Evolutionary conservation across 208 protist genomes (phyloP), one percentile per base, ranked within the genome.

Genomic region (Acanthamoeba royreba): DNA sequence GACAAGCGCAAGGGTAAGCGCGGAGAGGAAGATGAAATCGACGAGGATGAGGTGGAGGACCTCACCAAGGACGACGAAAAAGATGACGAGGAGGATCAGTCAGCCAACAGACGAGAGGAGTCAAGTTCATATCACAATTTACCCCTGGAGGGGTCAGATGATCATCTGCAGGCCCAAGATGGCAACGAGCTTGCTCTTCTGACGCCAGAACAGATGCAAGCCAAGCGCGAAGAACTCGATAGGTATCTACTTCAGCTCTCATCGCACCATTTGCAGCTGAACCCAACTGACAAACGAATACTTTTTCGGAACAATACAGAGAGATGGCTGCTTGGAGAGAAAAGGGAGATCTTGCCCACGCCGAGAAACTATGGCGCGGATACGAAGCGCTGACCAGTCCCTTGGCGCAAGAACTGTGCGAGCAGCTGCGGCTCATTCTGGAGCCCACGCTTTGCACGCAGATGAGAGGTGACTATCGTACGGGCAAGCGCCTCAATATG

Each of bases 401-500:
- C 13, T 96, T 99, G 13, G 97, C 99, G 5, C 98, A 98, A 93
- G 98, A 99, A 55, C 97, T 99, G 38, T 99, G 99, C 93, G 99
- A 99, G 96, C 99, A 99, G 96, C 97, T 99, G 5, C 97, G 99
- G 25, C 97, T 99, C 22, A 99, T 99, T 47, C 97, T 99, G 4
- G 98, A 99, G 45, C 99, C 99, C 22, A 99, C 99, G 31, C 94
- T 99, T 7, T 98, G 99, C 15, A 98, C 99, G 55, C 99, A 99
- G 95, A 96, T 99, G 35, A 97, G 98, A 92, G 99, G 99, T 19
- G 99, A 99, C 96, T 99, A 99, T 97, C 98, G 99, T 77, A 99
- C 99, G 3, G 99, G 99, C 79, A 99, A 99, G 97, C 97, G 99
- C 46, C 97, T 99, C n/a, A 99, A 99, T 94, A 99, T 99, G 98